phyloP scores from a whole-genome alignment of 2,329 filamentous ascomycete species.

The Pseudogymnoascus sp. region DNA sequence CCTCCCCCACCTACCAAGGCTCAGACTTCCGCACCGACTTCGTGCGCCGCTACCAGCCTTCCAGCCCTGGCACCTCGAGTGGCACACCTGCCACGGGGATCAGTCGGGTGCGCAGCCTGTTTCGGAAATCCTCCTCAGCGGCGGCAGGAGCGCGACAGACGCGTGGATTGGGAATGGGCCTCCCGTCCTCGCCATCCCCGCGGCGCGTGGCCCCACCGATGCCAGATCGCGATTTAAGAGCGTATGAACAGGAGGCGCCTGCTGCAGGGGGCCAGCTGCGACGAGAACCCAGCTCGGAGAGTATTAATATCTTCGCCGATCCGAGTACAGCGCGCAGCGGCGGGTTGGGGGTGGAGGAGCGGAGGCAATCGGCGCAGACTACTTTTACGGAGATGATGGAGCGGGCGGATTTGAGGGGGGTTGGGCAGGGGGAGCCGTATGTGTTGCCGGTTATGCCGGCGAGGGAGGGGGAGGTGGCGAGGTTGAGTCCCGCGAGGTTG shows the following conservation, averaged over 20 bases:
- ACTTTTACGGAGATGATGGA: slow-evolving; percentile 52
- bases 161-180: neutral
- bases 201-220: neutral
- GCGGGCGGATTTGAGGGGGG: slow-evolving; percentile 39
- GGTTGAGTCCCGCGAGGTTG: neutral
- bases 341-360: slow-evolving; percentile 19
- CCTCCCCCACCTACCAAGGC: slow-evolving; percentile 46
- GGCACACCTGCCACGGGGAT: slow-evolving; percentile 17
- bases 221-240: neutral
- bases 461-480: neutral
- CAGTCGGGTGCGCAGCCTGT: slow-evolving; percentile 25
- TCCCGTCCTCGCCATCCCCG: neutral
- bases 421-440: slow-evolving; percentile 35
- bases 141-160: neutral
- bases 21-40: slow-evolving; percentile 47
- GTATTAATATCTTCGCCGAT: slow-evolving; percentile 50
- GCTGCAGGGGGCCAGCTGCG: slow-evolving; percentile 24
- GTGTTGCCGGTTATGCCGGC: slow-evolving; percentile 30
- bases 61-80: slow-evolving; percentile 21
- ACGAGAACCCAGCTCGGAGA: slow-evolving; percentile 42
- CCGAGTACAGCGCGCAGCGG: slow-evolving; percentile 35
- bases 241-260: neutral
- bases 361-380: slow-evolving; percentile 28
- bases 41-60: slow-evolving; percentile 34
- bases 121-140: slow-evolving; percentile 21